These are phyloP conservation scores for Exophiala sp. DNA, from an alignment of 2,329 filamentous ascomycete species.

Conservation along the genomic window DNA sequence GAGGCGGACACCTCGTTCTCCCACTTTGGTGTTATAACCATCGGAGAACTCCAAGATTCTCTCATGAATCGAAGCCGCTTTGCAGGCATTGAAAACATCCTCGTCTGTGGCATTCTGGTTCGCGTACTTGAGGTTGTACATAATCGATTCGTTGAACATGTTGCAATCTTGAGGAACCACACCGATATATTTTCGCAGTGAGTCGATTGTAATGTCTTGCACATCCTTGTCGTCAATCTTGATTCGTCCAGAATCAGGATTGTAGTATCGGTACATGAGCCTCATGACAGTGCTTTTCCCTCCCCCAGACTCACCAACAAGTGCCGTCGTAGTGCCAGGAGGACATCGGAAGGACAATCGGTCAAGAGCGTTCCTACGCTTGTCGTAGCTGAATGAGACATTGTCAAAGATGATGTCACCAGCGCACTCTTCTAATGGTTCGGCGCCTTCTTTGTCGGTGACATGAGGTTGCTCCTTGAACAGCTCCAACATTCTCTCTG, in stretches of 20 bases:
- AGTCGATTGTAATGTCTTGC: constrained; percentile 84
- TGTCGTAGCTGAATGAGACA: constrained; percentile 87
- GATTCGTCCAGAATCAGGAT: constrained; percentile 74
- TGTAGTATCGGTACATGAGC: constrained; percentile 95
- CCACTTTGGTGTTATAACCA: constrained; percentile 83
- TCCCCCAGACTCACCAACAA: constrained; percentile 94
- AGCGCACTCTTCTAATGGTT: constrained; percentile 62
- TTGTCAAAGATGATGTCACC: constrained; percentile 85
- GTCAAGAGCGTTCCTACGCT: constrained; percentile 77
- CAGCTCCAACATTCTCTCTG: constrained; percentile 87
- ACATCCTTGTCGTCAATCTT: constrained; percentile 82
- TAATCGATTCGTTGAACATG: constrained; percentile 87
- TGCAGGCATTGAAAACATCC: constrained; percentile 76
- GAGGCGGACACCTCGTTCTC: constrained; percentile 79
- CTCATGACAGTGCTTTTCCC: constrained; percentile 97
- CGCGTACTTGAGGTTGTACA: constrained; percentile 93
- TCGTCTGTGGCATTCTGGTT: constrained; percentile 77
- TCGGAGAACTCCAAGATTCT: constrained; percentile 87
- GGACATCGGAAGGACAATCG: constrained; percentile 79
- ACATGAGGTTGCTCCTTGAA: constrained; percentile 97
- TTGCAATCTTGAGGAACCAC: constrained; percentile 97
- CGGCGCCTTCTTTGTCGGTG: constrained; percentile 67
- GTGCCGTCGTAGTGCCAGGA: constrained; percentile 89
- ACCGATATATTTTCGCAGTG: constrained; percentile 84
- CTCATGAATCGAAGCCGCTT: constrained; percentile 86